A percentile compares a stretch with the other conserved stretches of the same genome.
Evolutionary conservation across 2,329 filamentous ascomycete genomes (phyloP).

Genomic region (Magnaporthales sp.): DNA sequence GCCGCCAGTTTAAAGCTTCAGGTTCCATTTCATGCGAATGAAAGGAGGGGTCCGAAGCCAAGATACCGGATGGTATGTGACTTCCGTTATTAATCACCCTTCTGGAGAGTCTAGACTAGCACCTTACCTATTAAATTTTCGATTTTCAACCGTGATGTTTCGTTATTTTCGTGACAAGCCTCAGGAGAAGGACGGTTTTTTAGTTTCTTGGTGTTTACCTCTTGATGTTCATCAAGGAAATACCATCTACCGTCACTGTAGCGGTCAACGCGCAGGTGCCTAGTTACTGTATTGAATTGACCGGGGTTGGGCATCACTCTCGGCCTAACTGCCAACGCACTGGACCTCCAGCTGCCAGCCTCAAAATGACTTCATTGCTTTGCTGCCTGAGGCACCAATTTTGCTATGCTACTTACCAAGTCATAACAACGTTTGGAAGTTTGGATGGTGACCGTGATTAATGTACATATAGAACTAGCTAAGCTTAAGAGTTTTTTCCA

Average conservation of each 20-base stretch:
- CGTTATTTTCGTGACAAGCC: neutral
- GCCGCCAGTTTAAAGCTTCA: neutral
- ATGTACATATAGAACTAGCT: no score
- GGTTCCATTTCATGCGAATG: neutral
- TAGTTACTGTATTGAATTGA: conserved; percentile 5
- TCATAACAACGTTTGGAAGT: neutral
- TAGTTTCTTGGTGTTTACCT: neutral
- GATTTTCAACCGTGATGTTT: neutral
- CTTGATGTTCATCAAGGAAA: neutral
- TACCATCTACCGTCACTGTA: conserved; percentile 8
- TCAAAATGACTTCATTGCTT: conserved; percentile 5
- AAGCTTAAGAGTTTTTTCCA: no score
- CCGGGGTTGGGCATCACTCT: conserved; percentile 24
- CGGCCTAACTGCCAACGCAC: conserved; percentile 6
- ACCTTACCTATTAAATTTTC: neutral
- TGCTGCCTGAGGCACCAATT: conserved; percentile 7
- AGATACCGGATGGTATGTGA: neutral
- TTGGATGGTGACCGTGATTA: no score
- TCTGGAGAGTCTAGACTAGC: neutral
- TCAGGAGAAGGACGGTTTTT: neutral
- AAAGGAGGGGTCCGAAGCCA: neutral
- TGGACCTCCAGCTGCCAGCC: conserved; percentile 12
- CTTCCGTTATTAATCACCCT: neutral
- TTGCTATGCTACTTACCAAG: neutral
- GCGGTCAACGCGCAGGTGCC: conserved; percentile 20